A percentile compares a stretch with the other conserved stretches of the same genome.
Evolutionary conservation across 257 asterid species (phyloP).

Genomic region (Capsicum chinense): DNA sequence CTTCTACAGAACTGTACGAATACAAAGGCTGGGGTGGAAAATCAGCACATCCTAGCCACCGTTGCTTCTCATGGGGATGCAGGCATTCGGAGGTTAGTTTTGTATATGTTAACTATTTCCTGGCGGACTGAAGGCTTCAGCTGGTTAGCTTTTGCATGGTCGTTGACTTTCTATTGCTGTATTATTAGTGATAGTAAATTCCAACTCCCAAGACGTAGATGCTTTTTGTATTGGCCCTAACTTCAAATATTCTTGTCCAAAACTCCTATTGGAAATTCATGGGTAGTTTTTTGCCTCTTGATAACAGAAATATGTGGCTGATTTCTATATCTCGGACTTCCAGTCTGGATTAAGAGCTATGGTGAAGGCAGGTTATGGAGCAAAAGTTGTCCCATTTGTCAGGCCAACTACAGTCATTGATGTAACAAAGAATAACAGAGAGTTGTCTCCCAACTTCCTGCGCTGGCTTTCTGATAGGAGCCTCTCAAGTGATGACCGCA

Average conservation of each 20-base stretch:
- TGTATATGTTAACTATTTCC: neutral
- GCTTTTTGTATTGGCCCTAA: neutral
- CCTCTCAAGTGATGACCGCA: conserved; percentile 61
- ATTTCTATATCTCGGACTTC: conserved; percentile 65
- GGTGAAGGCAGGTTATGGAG: conserved; percentile 70
- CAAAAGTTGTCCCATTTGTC: conserved; percentile 60
- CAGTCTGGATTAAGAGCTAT: conserved; percentile 71
- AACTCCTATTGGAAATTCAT: conserved; percentile 21
- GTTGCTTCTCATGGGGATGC: conserved; percentile 86
- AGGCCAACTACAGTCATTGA: conserved; percentile 52
- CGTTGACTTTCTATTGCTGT: conserved; percentile 9
- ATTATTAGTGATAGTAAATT: neutral
- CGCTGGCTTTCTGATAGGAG: conserved; percentile 60
- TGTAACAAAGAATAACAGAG: conserved; percentile 48
- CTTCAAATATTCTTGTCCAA: neutral
- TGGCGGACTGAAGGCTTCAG: conserved; percentile 5
- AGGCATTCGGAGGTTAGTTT: conserved; percentile 85
- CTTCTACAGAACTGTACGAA: conserved; percentile 82
- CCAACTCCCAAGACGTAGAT: neutral
- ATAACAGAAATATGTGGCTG: conserved; percentile 61
- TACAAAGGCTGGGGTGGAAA: conserved; percentile 80
- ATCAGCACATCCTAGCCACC: conserved; percentile 68
- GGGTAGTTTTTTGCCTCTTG: conserved; percentile 16
- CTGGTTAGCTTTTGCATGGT: conserved; percentile 17
- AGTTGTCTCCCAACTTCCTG: conserved; percentile 50